Evolutionary conservation across 495 filamentous ascomycete species (phyloP).

Genomic region (Haplographium delicatum): DNA sequence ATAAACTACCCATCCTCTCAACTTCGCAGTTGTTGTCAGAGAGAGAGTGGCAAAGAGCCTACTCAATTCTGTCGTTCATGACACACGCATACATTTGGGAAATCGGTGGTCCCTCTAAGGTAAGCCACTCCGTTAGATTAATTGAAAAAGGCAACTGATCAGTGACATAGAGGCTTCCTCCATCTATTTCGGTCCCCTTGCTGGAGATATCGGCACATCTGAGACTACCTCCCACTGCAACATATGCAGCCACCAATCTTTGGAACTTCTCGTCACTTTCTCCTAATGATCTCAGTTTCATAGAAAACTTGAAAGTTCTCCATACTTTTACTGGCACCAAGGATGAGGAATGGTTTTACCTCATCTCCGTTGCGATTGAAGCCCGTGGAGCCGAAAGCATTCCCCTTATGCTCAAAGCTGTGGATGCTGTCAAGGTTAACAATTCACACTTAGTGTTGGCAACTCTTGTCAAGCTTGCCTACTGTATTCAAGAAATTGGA

Average conservation of each 20-base stretch:
- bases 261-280: slow-evolving; percentile 22
- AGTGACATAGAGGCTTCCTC: slow-evolving; percentile 21
- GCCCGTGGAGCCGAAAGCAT: slow-evolving; percentile 22
- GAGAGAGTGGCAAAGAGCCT: slow-evolving; percentile 27
- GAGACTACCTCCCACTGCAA: slow-evolving; percentile 24
- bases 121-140: neutral
- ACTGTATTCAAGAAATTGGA: slow-evolving; percentile 15
- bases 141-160: neutral
- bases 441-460: slow-evolving; percentile 7
- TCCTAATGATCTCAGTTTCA: slow-evolving; percentile 1
- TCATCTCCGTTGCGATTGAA: slow-evolving; percentile 29
- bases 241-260: slow-evolving; percentile 27
- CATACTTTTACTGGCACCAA: slow-evolving; percentile 26
- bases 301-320: slow-evolving; percentile 16
- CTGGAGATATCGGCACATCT: slow-evolving; percentile 21
- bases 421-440: slow-evolving; percentile 14
- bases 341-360: slow-evolving; percentile 30
- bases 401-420: slow-evolving; percentile 18
- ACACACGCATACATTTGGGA: slow-evolving; percentile 31
- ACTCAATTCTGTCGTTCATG: slow-evolving; percentile 24
- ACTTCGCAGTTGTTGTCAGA: slow-evolving; percentile 18
- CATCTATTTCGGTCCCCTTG: slow-evolving; percentile 23
- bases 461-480: slow-evolving; percentile 13
- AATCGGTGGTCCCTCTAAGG: slow-evolving; percentile 22
- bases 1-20: slow-evolving; percentile 21